These are phyloP conservation scores for Leptosphaerulina australis DNA, from an alignment of 2,329 filamentous ascomycete genomes.

Conservation along the genomic window DNA sequence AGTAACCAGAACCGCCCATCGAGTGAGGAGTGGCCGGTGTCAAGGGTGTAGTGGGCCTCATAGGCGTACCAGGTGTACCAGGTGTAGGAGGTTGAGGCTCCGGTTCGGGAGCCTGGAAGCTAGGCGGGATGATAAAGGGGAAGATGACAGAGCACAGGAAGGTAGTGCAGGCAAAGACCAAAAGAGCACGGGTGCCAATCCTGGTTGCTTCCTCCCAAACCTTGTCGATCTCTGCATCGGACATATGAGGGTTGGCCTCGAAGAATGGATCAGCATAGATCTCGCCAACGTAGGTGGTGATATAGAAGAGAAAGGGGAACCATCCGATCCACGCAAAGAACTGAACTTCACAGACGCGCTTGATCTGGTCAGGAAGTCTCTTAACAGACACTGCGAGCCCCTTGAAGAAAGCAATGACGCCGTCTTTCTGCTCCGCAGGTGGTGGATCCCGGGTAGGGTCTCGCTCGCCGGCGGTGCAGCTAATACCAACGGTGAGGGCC, in stretches of 20 bases:
- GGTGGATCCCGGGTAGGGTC: constrained; percentile 77
- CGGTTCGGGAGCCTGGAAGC: constrained; percentile 62
- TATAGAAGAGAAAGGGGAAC: constrained; percentile 95
- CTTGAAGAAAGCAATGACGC: constrained; percentile 78
- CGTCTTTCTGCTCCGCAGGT: constrained; percentile 61
- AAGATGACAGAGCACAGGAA: constrained; percentile 81
- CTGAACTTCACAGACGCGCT: constrained; percentile 70
- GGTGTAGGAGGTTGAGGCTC: constrained; percentile 23
- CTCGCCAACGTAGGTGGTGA: constrained; percentile 90
- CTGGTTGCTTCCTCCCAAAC: constrained; percentile 86
- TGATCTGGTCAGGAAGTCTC: constrained; percentile 80
- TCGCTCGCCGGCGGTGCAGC: constrained; percentile 71
- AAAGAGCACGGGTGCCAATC: constrained; percentile 84
- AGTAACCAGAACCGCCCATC: constrained; percentile 44
- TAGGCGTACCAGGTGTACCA: constrained; percentile 41
- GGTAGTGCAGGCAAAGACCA: constrained; percentile 86
- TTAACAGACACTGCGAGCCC: constrained; percentile 77
- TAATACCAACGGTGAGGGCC: constrained; percentile 70
- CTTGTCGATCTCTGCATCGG: constrained; percentile 73
- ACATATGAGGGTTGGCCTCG: constrained; percentile 76
- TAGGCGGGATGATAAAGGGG: constrained; percentile 83
- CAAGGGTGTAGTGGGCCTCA: constrained; percentile 50
- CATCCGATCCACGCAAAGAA: constrained; percentile 89
- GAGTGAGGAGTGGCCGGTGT: constrained; percentile 43
- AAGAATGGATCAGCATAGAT: constrained; percentile 88